Conservation (phyloP, 2,329 filamentous ascomycete genomes). For the Colletotrichum tanaceti region DNA sequence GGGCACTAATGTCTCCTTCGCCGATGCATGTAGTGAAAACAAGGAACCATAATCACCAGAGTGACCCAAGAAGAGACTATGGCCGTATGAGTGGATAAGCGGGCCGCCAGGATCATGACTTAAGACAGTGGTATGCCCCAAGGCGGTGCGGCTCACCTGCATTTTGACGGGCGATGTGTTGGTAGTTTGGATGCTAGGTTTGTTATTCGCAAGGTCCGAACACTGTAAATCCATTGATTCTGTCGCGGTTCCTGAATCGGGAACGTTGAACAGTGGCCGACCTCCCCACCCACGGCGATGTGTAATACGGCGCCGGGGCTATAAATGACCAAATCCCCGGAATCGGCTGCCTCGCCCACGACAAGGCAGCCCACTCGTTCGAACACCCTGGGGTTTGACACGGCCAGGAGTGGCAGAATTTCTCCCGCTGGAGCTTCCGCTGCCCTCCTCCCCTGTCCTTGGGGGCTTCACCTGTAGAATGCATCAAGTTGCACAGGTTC, state of each 20-base stretch:
- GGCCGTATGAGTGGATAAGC: background rate
- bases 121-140: slow-evolving; percentile 7
- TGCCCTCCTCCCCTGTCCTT: slow-evolving; percentile 14
- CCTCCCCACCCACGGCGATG: slow-evolving; percentile 20
- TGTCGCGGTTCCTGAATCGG: slow-evolving; percentile 24
- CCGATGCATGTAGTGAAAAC: slow-evolving; percentile 7
- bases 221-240: slow-evolving; percentile 22
- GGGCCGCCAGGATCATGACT: slow-evolving; percentile 15
- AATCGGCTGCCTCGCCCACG: background rate
- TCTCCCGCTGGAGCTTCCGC: slow-evolving; percentile 15
- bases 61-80: background rate
- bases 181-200: background rate
- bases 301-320: slow-evolving; percentile 16
- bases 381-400: slow-evolving; percentile 17
- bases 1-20: background rate
- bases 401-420: slow-evolving; percentile 21
- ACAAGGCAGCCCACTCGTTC: slow-evolving; percentile 17
- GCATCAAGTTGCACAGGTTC: slow-evolving; percentile 24
- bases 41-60: background rate
- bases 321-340: slow-evolving; percentile 31
- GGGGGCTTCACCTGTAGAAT: slow-evolving; percentile 2
- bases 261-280: slow-evolving; percentile 12
- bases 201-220: background rate
- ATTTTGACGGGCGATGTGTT: slow-evolving; percentile 19
- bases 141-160: slow-evolving; percentile 27